Base-by-base conservation (phyloP, 169 alveolate genomes). In the Cryptosporidium baileyi region DNA sequence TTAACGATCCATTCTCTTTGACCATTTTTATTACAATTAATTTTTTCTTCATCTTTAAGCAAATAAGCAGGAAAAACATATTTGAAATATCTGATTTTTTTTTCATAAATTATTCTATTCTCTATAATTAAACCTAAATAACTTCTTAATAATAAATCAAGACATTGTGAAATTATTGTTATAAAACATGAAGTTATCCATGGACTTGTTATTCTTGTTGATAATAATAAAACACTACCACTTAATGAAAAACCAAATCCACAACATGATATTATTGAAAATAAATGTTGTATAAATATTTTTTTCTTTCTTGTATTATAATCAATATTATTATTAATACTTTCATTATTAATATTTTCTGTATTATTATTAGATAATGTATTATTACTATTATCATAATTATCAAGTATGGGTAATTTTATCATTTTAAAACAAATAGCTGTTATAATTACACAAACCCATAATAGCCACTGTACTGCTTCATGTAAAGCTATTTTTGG, bases 191-290 rank as follows among this genome's bases (percentile, higher is more conserved):
- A 74, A 51, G 49, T 74, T 8, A 74, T 60, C 85, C 85, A 74
- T 17, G 85, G 85, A 74, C 85, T 74, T 2, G 85, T 74, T 4
- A 74, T 74, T 74, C 67, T 51, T 34, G 85, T 74, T 40, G 85
- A 54, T 1, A 74, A 44, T 15, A 74, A 57, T 13, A 74, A 47
- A 11, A 74, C 85, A 54, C 85, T 74, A 17, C 85, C 85, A 57
- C 85, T 74, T 34, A 74, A 36, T 1, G 85, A 74, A 43, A 74
- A 74, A 2, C 85, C 85, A 38, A 74, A 74, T 57, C 85, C 85
- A 74, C 85, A 74, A 32, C 85, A 74, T 9, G 85, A 51, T 13
- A 74, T 54, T 34, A 74, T 43, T 13, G 67, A 54, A n/a, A 74
- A 45, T n/a, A 57, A 22, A 74, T 74, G 85, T 19, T 57, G 74